Evolutionary conservation across 257 asterid genomes (phyloP).

Genomic region (Solanum lycopersicoides): DNA sequence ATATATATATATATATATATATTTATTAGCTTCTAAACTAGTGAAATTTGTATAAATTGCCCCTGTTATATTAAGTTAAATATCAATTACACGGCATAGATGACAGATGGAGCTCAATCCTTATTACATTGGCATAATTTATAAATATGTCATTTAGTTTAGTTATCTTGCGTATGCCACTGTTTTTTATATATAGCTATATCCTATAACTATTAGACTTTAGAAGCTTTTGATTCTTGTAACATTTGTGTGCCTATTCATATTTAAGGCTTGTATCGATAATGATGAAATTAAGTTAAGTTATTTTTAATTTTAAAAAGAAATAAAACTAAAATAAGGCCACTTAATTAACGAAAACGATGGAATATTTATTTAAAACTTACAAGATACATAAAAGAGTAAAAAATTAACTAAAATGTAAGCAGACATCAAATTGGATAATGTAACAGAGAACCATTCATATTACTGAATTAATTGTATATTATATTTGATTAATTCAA

Average conservation of each 20-base stretch:
- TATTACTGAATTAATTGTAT: not conserved
- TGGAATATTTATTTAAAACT: not conserved
- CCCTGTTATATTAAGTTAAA: too few relatives aligned
- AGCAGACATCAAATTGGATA: not conserved
- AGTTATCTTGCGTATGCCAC: fast-evolving
- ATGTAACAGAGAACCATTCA: not conserved
- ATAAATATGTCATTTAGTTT: too few relatives aligned
- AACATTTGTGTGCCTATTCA: not conserved
- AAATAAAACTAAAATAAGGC: not conserved
- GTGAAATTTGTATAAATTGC: too few relatives aligned
- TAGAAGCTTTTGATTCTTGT: too few relatives aligned
- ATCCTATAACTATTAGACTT: too few relatives aligned
- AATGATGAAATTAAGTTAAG: not conserved
- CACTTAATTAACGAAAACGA: not conserved
- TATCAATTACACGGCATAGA: not conserved
- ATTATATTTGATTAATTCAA: not conserved
- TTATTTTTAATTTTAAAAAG: not conserved
- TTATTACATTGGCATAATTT: too few relatives aligned
- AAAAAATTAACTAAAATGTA: not conserved
- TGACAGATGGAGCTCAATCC: too few relatives aligned
- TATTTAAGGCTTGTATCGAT: not conserved
- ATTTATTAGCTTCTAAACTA: too few relatives aligned
- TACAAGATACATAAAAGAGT: not conserved
- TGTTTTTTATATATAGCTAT: too few relatives aligned
- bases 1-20: too few relatives aligned